Evolutionary conservation across 129 eudicot species (phyloP).

Genomic region (sunflower (Helianthus annuus)): DNA sequence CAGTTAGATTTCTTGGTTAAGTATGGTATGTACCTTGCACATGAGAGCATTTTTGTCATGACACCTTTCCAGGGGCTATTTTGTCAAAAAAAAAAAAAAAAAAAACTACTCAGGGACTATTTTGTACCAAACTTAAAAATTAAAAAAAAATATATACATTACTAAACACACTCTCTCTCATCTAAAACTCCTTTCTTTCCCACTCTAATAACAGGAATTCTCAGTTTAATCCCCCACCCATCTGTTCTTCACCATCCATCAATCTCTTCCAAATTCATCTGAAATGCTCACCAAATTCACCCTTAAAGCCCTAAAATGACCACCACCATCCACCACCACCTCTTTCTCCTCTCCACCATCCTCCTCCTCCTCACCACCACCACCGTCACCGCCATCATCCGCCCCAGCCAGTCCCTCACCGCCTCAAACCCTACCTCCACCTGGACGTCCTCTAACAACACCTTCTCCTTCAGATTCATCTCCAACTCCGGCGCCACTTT

Average conservation of each 20-base stretch:
- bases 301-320: slow-evolving; percentile 23
- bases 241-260: neutral
- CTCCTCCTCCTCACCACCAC: slow-evolving; percentile 10
- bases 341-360: neutral
- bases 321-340: neutral
- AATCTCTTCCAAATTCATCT: slow-evolving; percentile 4
- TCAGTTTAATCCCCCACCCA: no score
- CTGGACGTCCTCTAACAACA: slow-evolving; percentile 64
- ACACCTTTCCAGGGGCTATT: no score
- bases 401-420: slow-evolving; percentile 46
- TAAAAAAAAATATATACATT: no score
- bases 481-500: slow-evolving; percentile 26
- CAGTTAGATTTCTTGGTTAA: no score
- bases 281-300: slow-evolving; percentile 8
- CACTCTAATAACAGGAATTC: no score
- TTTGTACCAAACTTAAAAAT: no score
- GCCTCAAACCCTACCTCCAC: slow-evolving; percentile 47
- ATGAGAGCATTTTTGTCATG: no score
- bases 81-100: no score
- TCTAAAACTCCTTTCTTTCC: no score
- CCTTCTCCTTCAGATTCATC: slow-evolving; percentile 63
- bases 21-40: no score
- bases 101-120: no score
- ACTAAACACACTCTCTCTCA: no score
- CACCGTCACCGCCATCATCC: slow-evolving; percentile 42